phyloP scores from a whole-genome alignment of 2,329 filamentous ascomycete species.

The Fusarium nisikadoi region DNA sequence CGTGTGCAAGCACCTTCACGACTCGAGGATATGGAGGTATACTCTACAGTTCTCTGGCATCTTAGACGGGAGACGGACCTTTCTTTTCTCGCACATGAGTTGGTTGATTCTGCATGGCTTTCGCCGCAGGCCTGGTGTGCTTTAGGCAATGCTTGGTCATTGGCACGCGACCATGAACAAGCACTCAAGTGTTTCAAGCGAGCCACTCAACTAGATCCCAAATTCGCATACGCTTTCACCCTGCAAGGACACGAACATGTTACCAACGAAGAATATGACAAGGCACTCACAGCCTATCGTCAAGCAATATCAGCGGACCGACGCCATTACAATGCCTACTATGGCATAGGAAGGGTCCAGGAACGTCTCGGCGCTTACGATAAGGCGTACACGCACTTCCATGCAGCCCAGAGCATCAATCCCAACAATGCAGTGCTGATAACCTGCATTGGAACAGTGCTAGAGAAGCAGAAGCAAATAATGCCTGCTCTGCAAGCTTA shows the following conservation, averaged over 20 bases:
- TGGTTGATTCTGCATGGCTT: conserved; percentile 86
- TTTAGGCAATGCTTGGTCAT: conserved; percentile 92
- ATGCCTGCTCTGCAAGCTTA: conserved; percentile 84
- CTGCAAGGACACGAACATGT: conserved; percentile 96
- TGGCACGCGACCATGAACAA: conserved; percentile 92
- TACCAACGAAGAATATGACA: conserved; percentile 96
- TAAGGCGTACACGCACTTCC: conserved; percentile 91
- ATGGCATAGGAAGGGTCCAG: conserved; percentile 84
- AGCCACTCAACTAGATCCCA: conserved; percentile 88
- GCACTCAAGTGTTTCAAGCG: conserved; percentile 94
- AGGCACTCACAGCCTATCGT: conserved; percentile 88
- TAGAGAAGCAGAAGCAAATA: conserved; percentile 89
- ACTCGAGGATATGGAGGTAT: conserved; percentile 96
- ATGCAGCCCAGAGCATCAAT: conserved; percentile 88
- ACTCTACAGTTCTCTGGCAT: conserved; percentile 99
- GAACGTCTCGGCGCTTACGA: conserved; percentile 92
- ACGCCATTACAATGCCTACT: conserved; percentile 98
- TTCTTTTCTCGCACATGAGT: conserved; percentile 89
- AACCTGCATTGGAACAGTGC: conserved; percentile 88
- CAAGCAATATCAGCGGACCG: conserved; percentile 86
- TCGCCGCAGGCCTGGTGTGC: conserved; percentile 97
- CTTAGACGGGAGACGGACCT: conserved; percentile 91
- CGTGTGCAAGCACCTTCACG: conserved; percentile 83
- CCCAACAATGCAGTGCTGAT: conserved; percentile 92
- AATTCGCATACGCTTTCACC: conserved; percentile 95